These are phyloP conservation scores for Paraglomus brasilianum DNA, from an alignment of 192 early-diverging fungal genomes.

Conservation along the genomic window DNA sequence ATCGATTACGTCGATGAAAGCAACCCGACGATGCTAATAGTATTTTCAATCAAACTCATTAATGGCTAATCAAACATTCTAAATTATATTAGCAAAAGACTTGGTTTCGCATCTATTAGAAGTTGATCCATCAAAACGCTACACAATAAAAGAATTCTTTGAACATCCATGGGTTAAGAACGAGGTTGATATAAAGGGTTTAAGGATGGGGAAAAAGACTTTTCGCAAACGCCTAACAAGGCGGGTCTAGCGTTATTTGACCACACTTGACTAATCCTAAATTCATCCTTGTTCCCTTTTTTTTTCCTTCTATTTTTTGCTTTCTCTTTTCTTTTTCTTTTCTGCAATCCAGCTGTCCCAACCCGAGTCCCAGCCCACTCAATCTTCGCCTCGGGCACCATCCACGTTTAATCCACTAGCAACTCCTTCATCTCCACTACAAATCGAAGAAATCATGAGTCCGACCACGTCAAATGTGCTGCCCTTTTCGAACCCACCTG, in stretches of 20 bases:
- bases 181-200: slow-evolving; percentile 25
- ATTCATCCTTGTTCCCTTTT: neutral
- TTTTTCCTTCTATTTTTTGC: too few relatives aligned
- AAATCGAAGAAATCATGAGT: neutral
- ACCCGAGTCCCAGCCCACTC: neutral
- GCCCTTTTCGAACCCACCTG: neutral
- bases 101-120: slow-evolving; percentile 66
- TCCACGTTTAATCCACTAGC: neutral
- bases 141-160: slow-evolving; percentile 79
- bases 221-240: neutral
- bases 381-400: neutral
- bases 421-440: neutral
- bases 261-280: neutral
- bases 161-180: slow-evolving; percentile 74
- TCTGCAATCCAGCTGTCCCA: neutral
- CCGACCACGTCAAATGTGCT: neutral
- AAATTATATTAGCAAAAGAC: slow-evolving; percentile 59
- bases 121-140: slow-evolving; percentile 68
- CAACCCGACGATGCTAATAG: neutral
- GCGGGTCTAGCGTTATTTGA: neutral
- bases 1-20: neutral
- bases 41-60: neutral
- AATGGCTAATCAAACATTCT: neutral
- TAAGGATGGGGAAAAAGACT: neutral
- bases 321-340: neutral